Percentiles rank a stretch among this genome's conserved stretches.
phyloP scores from a whole-genome alignment of 805 yeast genomes.

The Teunomyces pallodes region DNA sequence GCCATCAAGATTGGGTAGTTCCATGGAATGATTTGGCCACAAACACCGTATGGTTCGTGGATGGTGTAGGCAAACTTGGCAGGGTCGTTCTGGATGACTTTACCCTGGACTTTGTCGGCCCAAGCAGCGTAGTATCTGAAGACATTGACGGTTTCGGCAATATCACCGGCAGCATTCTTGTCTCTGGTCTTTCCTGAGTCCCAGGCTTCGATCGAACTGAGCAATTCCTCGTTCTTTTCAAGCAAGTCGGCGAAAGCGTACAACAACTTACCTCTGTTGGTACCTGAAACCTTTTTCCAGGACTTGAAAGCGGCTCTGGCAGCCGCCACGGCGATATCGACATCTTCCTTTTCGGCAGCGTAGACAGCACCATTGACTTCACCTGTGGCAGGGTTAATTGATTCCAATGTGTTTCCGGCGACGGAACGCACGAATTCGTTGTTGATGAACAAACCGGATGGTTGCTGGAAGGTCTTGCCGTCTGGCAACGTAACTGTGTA shows the following conservation, averaged over 20 bases:
- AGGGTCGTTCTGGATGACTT: slow-evolving; percentile 40
- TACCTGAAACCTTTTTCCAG: slow-evolving; percentile 49
- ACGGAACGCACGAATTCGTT: slow-evolving; percentile 47
- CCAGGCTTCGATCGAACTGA: slow-evolving; percentile 44
- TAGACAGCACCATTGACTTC: slow-evolving; percentile 42
- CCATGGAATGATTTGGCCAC: slow-evolving; percentile 73
- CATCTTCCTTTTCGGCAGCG: slow-evolving; percentile 42
- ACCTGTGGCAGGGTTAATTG: slow-evolving; percentile 43
- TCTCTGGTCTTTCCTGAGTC: slow-evolving; percentile 48
- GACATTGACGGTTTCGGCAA: slow-evolving; percentile 44
- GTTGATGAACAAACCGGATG: slow-evolving; percentile 61
- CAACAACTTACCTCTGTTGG: slow-evolving; percentile 37
- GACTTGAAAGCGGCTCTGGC: slow-evolving; percentile 38
- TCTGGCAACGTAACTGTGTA: slow-evolving; percentile 46
- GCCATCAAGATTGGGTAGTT: slow-evolving; percentile 69
- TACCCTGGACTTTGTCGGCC: slow-evolving; percentile 58
- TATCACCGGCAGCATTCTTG: slow-evolving; percentile 48
- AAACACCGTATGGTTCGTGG: slow-evolving; percentile 65
- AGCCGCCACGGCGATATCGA: slow-evolving; percentile 39
- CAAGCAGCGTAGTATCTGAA: slow-evolving; percentile 59
- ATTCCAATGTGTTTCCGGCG: slow-evolving; percentile 37
- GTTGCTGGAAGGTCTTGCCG: slow-evolving; percentile 51
- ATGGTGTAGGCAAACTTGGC: slow-evolving; percentile 63
- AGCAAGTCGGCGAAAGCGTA: slow-evolving; percentile 37
- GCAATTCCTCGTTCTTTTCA: slow-evolving; percentile 30